These are phyloP conservation scores for Plasmodium vivax DNA, from an alignment of 169 alveolate genomes.

Conservation along the genomic window DNA sequence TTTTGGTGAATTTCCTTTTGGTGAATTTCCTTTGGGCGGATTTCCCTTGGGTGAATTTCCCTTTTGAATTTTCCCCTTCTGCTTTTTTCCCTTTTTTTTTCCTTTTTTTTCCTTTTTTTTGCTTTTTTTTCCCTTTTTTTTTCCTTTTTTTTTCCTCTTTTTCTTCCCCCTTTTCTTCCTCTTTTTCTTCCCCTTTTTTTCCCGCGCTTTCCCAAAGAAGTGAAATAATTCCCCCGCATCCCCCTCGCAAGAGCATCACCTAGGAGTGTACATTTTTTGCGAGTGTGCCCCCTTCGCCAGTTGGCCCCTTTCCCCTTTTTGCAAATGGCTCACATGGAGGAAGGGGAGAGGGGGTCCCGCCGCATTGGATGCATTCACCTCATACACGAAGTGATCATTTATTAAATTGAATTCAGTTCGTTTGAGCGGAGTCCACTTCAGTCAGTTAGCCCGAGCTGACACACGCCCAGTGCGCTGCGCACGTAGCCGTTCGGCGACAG, in stretches of 20 bases:
- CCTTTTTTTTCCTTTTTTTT: not conserved
- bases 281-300: not conserved
- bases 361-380: not conserved
- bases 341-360: not conserved
- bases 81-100: not conserved
- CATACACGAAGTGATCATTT: not conserved
- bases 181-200: not conserved
- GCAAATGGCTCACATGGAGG: not conserved
- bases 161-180: not conserved
- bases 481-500: not conserved
- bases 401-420: not conserved
- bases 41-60: not conserved
- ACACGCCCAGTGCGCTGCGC: not conserved
- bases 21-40: not conserved
- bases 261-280: slow-evolving; percentile 1
- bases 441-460: not conserved
- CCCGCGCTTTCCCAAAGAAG: not conserved
- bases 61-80: not conserved
- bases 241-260: not conserved
- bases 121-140: not conserved
- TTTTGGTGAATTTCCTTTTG: not conserved
- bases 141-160: not conserved
- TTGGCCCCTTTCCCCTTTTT: not conserved
- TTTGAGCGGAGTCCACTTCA: not conserved
- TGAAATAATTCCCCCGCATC: not conserved